Evolutionary conservation across 2,329 filamentous ascomycete species (phyloP), one percentile per base, ranked within the genome.

Genomic region (Monosporascus ibericus): DNA sequence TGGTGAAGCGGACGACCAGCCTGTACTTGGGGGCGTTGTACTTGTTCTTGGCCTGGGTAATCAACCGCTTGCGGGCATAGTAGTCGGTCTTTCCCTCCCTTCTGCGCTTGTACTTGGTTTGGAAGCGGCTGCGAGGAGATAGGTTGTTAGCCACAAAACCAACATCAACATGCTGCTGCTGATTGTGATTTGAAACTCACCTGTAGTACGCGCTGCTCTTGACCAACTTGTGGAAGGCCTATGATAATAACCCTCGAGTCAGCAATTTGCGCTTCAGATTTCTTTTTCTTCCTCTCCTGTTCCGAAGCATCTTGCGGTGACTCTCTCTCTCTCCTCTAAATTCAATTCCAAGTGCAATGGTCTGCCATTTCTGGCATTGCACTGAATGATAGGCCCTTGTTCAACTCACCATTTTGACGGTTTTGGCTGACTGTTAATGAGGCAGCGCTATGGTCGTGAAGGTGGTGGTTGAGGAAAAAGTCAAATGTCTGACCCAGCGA

Each of bases 1-100:
- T 95, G 84, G 90, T 95, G 88, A 95, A 96, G 76, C 94, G 94
- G 74, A 99, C 90, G 65, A 99, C 94, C 72, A 99, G 88, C 73
- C 94, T 90, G 88, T 99, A 97, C 86, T 99, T 99, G 79, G 94
- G 94, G 61, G 94, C 88, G 81, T 95, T 95, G 88, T 97, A 99
- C 88, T 99, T 99, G 90, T 99, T 99, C 90, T 97, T 99, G 81
- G 94, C 94, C 85, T 99, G 94, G 82, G 90, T 92, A 84, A 97
- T 94, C 77, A 99, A 85, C 73, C 94, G 88, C 90, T 97, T 97
- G 77, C 94, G 92, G 74, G 94, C 94, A 78, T 96, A 97, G 90
- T 99, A 99, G 77, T 99, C 94, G 81, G 94, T 99, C 89, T 99
- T 99, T 75, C 94, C 94, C 71, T 87, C 73, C 66, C 90, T 86